phyloP scores from a whole-genome alignment of 2,329 filamentous ascomycete species.

The Massarina eburnea region DNA sequence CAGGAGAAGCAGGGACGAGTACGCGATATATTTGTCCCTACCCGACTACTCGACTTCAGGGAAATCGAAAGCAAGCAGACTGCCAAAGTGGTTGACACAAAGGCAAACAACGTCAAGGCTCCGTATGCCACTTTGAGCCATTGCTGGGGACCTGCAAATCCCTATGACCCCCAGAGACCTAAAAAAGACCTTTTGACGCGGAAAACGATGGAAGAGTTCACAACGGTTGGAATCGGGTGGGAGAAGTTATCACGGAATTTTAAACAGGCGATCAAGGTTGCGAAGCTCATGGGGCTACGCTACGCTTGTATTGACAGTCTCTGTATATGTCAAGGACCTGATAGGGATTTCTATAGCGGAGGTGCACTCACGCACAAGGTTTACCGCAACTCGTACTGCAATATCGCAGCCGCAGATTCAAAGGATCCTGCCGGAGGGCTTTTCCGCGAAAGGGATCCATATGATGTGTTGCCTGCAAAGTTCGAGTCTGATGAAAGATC shows the following conservation, averaged over 20 bases:
- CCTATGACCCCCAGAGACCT: constrained; percentile 2
- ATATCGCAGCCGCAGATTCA: constrained; percentile 27
- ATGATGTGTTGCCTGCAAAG: background rate
- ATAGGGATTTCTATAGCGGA: constrained; percentile 17
- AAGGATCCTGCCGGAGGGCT: constrained; percentile 16
- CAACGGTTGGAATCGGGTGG: constrained; percentile 4
- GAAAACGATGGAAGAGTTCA: background rate
- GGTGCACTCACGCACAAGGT: constrained; percentile 26
- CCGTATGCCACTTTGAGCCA: constrained; percentile 26
- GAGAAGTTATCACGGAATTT: constrained; percentile 19
- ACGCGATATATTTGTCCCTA: constrained; percentile 7
- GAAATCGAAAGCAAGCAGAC: background rate
- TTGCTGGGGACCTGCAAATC: constrained; percentile 18
- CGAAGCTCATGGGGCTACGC: constrained; percentile 17
- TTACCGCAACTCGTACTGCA: constrained; percentile 27
- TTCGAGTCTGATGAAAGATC: background rate
- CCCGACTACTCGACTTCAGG: constrained; percentile 11
- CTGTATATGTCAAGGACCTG: constrained; percentile 16
- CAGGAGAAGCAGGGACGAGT: no score
- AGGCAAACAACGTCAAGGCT: constrained; percentile 2
- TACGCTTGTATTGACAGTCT: constrained; percentile 29
- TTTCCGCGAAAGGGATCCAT: constrained; percentile 17
- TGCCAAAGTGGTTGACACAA: constrained; percentile 10
- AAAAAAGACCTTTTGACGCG: background rate
- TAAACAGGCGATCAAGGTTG: constrained; percentile 22